Evolutionary conservation across 2,329 filamentous ascomycete species (phyloP), one percentile per base, ranked within the genome.

Genomic region (Helminthosporium solani): DNA sequence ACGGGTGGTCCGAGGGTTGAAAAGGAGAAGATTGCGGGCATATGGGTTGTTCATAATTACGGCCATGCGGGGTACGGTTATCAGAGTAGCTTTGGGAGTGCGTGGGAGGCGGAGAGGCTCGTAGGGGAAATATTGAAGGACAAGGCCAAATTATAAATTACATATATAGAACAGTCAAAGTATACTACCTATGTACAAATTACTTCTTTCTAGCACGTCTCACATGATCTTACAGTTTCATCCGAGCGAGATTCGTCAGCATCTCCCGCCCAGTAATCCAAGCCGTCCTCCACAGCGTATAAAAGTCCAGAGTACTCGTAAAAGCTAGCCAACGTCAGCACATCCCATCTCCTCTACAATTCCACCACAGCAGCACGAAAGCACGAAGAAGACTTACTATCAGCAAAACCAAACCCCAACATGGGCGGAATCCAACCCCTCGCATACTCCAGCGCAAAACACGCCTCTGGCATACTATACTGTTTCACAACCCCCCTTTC

Each of bases 401-500:
- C 25, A 27, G 25, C 25, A 27, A 7, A 27, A 7, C 90, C 90
- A 70, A 95, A 95, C 70, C 87, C 87, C 41, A 96, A 76, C 90
- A 96, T 95, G 47, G 87, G 87, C 37, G 90, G 90, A 71, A 96
- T 95, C 88, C 89, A 95, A 53, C 90, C 90, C 57, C 86, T 78
- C 37, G 88, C 88, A 71, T 91, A 88, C 78, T 92, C 88, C 58
- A 94, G 78, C 42, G 88, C 88, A 72, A 90, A 91, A 76, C 86
- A 90, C 49, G 74, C 76, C 47, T 80, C 79, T 51, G 86, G 82
- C 85, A 91, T 90, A 74, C 81, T 84, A 75, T 92, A 92, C 79
- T 94, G 88, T 79, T 89, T 90, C 49, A 85, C 86, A 47, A 77
- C 73, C 57, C 88, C 88, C 51, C 87, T 81, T 53, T 60, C 77